These are phyloP conservation scores for Mimosa bimucronata DNA, from an alignment of 306 rosid species.

Conservation along the genomic window DNA sequence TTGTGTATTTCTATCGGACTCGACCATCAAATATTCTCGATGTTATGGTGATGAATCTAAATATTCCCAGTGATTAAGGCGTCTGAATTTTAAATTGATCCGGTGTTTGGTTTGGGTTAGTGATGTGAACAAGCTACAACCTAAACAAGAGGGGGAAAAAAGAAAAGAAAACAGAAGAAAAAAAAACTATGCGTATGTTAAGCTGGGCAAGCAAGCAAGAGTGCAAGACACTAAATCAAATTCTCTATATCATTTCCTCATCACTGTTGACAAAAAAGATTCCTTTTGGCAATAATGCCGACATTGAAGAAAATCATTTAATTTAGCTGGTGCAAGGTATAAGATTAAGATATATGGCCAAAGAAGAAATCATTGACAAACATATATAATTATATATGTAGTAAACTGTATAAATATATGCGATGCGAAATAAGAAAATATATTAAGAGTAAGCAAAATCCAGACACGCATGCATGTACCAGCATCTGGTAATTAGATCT, in stretches of 20 bases:
- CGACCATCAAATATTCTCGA: not conserved
- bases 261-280: conserved; percentile 44
- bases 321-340: conserved; percentile 1
- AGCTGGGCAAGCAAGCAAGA: conserved; percentile 41
- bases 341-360: not conserved
- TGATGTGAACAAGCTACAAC: conserved; percentile 48
- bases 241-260: conserved; percentile 35
- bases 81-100: conserved; percentile 42
- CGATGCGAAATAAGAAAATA: conserved; percentile 35
- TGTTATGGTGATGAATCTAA: conserved; percentile 16
- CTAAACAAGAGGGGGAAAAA: not conserved
- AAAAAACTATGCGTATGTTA: conserved; percentile 31
- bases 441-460: conserved; percentile 35
- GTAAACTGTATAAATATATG: not conserved
- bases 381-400: conserved; percentile 1
- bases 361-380: not conserved
- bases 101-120: conserved; percentile 42
- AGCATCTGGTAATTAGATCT: conserved; percentile 36
- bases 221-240: conserved; percentile 36
- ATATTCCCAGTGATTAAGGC: conserved; percentile 38
- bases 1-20: not conserved
- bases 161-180: not conserved
- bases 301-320: conserved; percentile 17
- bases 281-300: conserved; percentile 48
- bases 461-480: conserved; percentile 2